Evolutionary conservation across 345 rosid genomes (phyloP), one percentile per base, ranked within the genome.

Genomic region (Populus tremula): DNA sequence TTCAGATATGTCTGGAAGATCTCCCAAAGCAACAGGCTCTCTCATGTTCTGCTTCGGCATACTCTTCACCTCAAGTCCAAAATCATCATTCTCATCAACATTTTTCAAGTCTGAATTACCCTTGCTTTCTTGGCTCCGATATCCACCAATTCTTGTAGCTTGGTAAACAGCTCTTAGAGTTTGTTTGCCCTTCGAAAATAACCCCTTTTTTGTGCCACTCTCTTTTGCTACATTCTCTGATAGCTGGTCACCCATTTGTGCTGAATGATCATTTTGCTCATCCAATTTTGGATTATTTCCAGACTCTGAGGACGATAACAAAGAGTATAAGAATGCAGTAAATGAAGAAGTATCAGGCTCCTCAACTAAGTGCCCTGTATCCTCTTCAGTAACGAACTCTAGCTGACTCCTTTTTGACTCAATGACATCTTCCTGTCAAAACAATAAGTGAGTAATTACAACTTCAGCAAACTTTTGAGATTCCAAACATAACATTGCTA

Each of bases 311-410:
- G 93, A 86, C 7, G 96, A 85, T 79, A 96, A 80, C 6, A 95
- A 84, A 13, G 99, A 96, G 80, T 89, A 90, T 66, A 96, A 93
- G 83, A 96, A 96, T 18, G 98, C 97, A 56, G 92, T 82, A 80
- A 96, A 93, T 27, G 99, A 96, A 73, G 99, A 96, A 21, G 99
- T 93, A 82, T 96, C 98, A 1, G 99, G 99, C 23, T 90, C 98
- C 77, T 88, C 91, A 69, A 80, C 87, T 71, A 77, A 73, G 76
- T 80, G 85, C 72, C 65, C 86, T 2, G 73, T 73, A 72, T 82
- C 74, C 82, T 87, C 97, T 70, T 88, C 94, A 47, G 69, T 72
- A 38, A 79, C 71, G 5, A 90, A 80, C 68, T 87, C 89, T 77
- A 80, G 77, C 41, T 84, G 92, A 81, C 83, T 84, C 81, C 79